Evolutionary conservation across 768 basidiomycete species (phyloP).

Genomic region (Tephrocybe rancida): DNA sequence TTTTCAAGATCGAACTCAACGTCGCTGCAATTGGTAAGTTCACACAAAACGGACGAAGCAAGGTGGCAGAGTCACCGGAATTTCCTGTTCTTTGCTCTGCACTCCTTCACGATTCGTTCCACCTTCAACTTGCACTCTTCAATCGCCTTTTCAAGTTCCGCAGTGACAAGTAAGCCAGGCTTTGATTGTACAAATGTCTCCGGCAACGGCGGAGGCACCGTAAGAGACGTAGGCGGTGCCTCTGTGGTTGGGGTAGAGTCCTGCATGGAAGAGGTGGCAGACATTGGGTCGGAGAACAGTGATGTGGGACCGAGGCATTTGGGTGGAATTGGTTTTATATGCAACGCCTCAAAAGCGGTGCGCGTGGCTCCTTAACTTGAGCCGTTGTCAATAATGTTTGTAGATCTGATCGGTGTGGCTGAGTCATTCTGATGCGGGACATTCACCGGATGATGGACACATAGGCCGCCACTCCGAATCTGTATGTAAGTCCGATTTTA

Average conservation of each 20-base stretch:
- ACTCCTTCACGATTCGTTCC: conserved; percentile 45
- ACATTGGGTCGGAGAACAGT: conserved; percentile 6
- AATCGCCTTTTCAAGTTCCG: conserved; percentile 51
- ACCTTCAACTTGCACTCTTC: conserved; percentile 49
- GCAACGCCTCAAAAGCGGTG: conserved; percentile 13
- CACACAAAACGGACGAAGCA: neutral
- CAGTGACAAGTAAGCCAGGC: conserved; percentile 48
- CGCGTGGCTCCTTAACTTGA: neutral
- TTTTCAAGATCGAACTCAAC: conserved; percentile 61
- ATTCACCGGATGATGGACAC: neutral
- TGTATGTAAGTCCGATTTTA: no score
- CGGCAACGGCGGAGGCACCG: neutral
- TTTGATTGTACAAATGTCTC: conserved; percentile 34
- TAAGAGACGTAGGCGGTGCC: neutral
- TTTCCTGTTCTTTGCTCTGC: conserved; percentile 46
- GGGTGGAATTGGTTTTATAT: conserved; percentile 11
- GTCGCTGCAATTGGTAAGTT: conserved; percentile 40
- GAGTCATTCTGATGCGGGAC: neutral
- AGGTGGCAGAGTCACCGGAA: conserved; percentile 38
- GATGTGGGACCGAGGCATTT: conserved; percentile 3
- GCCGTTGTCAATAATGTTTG: conserved; percentile 3
- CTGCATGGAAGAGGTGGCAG: neutral
- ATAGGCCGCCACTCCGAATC: no score
- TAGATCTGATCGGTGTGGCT: conserved; percentile 12
- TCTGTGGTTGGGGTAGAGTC: conserved; percentile 1